phyloP scores from a whole-genome alignment of 331 rosid genomes.

The Quercus tomentella region DNA sequence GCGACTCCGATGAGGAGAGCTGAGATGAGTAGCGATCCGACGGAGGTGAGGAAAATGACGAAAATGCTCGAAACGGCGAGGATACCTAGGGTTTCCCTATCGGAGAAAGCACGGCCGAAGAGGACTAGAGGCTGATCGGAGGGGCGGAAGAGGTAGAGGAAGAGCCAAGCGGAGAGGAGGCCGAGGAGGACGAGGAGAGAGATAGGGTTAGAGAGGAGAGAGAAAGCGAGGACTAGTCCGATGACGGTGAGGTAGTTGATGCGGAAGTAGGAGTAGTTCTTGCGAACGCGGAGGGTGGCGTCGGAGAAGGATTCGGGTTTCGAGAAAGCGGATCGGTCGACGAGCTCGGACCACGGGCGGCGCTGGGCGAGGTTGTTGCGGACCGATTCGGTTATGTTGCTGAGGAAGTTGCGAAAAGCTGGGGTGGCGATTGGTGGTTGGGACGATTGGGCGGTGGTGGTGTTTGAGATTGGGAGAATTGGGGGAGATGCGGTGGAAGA shows the following conservation, averaged over 20 bases:
- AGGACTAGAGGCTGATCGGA: constrained; percentile 84
- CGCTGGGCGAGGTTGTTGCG: constrained; percentile 82
- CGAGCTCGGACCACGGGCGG: constrained; percentile 89
- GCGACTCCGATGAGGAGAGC: constrained; percentile 62
- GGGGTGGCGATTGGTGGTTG: constrained; percentile 51
- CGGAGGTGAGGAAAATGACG: constrained; percentile 79
- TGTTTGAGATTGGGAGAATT: constrained; percentile 39
- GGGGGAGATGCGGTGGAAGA: constrained; percentile 53
- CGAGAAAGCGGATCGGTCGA: constrained; percentile 63
- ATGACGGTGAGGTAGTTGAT: constrained; percentile 65
- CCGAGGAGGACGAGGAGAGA: constrained; percentile 71
- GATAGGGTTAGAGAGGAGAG: constrained; percentile 68
- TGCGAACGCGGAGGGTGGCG: constrained; percentile 79
- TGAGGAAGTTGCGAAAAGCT: constrained; percentile 56
- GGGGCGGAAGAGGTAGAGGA: constrained; percentile 94
- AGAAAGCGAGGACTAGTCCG: constrained; percentile 49
- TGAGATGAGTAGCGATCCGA: constrained; percentile 72
- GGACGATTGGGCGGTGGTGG: constrained; percentile 10
- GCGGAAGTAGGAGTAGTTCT: constrained; percentile 85
- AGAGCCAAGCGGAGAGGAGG: constrained; percentile 75
- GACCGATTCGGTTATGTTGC: constrained; percentile 46
- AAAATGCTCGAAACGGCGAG: constrained; percentile 50
- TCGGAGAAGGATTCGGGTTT: constrained; percentile 80
- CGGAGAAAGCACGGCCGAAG: constrained; percentile 65
- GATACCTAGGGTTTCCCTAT: constrained; percentile 60